Conservation (phyloP, 306 rosid genomes). For the Medicago lupulina region DNA sequence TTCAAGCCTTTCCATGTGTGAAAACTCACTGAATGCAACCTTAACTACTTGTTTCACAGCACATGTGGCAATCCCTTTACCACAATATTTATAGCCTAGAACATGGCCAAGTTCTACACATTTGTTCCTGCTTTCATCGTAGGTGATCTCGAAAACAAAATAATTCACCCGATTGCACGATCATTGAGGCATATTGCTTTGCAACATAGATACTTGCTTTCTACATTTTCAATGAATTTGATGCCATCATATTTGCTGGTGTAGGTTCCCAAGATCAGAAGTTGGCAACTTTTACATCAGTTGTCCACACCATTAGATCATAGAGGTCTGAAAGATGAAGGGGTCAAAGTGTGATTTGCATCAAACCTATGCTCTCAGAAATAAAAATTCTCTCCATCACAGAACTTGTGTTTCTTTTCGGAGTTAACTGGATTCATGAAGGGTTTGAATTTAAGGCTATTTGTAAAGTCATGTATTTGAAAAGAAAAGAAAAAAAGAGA, state of each 20-base stretch:
- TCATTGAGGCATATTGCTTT: conserved; percentile 64
- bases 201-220: conserved; percentile 49
- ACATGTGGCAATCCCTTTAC: conserved; percentile 66
- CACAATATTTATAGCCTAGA: conserved; percentile 60
- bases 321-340: conserved; percentile 60
- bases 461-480: conserved; percentile 16
- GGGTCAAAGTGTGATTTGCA: conserved; percentile 54
- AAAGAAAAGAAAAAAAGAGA: background rate
- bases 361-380: conserved; percentile 36
- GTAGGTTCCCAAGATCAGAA: conserved; percentile 68
- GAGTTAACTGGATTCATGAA: background rate
- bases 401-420: background rate
- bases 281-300: conserved; percentile 56
- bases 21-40: conserved; percentile 56
- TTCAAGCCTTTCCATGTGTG: conserved; percentile 71
- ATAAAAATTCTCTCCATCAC: conserved; percentile 29
- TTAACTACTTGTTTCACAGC: conserved; percentile 63
- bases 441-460: background rate
- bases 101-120: conserved; percentile 63
- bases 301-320: conserved; percentile 68
- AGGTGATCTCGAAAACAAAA: conserved; percentile 41
- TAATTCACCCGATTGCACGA: conserved; percentile 63
- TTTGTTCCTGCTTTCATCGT: conserved; percentile 45
- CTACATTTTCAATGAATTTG: conserved; percentile 44
- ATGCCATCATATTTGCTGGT: conserved; percentile 55